Evolutionary conservation across 306 rosid species (phyloP).

Genomic region (Luffa acutangula): DNA sequence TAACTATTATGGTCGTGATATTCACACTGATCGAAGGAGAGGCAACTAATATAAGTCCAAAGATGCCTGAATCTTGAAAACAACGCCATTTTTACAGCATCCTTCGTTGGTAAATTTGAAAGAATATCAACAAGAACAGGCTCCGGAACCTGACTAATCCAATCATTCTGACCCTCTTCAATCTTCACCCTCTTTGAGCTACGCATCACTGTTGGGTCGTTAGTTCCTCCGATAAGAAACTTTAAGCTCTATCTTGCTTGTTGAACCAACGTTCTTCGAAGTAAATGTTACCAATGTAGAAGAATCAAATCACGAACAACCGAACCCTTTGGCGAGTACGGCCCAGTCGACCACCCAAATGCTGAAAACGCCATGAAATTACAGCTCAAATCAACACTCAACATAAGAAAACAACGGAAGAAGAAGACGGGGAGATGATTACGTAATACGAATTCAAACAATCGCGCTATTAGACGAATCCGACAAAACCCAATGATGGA

Average conservation of each 20-base stretch:
- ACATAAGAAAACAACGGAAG: neutral
- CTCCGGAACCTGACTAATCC: neutral
- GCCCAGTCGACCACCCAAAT: neutral
- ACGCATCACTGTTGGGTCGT: neutral
- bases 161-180: neutral
- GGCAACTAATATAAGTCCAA: neutral
- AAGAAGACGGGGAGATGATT: neutral
- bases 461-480: neutral
- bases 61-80: neutral
- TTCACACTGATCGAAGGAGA: constrained; percentile 5
- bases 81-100: neutral
- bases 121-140: constrained; percentile 1
- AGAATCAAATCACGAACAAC: neutral
- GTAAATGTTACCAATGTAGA: neutral
- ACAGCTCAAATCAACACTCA: neutral
- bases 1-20: neutral
- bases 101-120: neutral
- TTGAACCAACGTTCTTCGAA: neutral
- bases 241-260: neutral
- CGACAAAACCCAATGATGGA: neutral
- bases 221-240: neutral
- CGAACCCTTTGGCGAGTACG: neutral
- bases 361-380: neutral
- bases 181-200: neutral
- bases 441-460: neutral